phyloP scores from a whole-genome alignment of 1,139 yeast species.

The Pichia sp. region DNA sequence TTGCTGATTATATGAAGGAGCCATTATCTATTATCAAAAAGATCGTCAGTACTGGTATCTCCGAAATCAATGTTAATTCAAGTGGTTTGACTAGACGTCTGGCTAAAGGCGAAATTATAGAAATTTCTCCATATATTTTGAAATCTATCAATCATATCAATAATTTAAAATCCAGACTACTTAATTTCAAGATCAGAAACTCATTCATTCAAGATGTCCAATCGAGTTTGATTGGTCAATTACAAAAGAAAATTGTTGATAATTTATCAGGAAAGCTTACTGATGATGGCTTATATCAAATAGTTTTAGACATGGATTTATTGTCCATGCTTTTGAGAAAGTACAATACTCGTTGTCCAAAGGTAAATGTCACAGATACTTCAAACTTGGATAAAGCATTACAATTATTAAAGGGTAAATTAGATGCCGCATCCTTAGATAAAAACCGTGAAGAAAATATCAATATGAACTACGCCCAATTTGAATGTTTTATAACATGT shows the following conservation, averaged over 20 bases:
- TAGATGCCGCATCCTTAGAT: constrained; percentile 19
- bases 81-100: constrained; percentile 1
- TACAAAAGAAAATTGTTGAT: constrained; percentile 23
- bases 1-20: constrained; percentile 55
- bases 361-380: constrained; percentile 19
- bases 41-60: constrained; percentile 47
- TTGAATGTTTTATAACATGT: constrained; percentile 25
- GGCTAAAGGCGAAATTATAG: constrained; percentile 18
- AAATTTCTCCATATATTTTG: constrained; percentile 46
- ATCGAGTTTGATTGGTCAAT: constrained; percentile 23
- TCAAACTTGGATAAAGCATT: constrained; percentile 20
- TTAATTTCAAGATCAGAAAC: constrained; percentile 21
- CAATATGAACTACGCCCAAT: constrained; percentile 25
- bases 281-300: constrained; percentile 26
- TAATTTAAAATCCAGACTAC: constrained; percentile 35
- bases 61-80: constrained; percentile 44
- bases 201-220: constrained; percentile 25
- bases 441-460: constrained; percentile 22
- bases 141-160: constrained; percentile 52
- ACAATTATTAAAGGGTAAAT: constrained; percentile 21
- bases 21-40: constrained; percentile 48
- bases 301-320: constrained; percentile 28
- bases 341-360: constrained; percentile 20
- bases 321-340: constrained; percentile 23
- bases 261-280: constrained; percentile 18